Conservation (phyloP, 305 asterid genomes). For the Plantago rigida region DNA sequence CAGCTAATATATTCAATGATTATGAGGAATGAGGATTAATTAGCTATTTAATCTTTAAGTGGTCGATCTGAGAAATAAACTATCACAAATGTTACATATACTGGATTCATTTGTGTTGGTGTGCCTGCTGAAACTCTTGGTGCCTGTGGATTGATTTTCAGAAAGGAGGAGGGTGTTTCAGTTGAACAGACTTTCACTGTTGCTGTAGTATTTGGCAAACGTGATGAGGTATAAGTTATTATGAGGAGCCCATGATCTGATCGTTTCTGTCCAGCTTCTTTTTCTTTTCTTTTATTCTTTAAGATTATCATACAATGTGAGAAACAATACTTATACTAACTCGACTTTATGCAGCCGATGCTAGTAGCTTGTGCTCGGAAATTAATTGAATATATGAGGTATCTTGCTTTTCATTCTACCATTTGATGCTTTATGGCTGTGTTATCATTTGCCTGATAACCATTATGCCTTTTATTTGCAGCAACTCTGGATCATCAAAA, state of each 20-base stretch:
- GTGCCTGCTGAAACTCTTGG: conserved; percentile 2
- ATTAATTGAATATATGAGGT: conserved; percentile 78
- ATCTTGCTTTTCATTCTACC: conserved; percentile 17
- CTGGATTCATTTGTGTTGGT: not conserved
- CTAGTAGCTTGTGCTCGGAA: conserved; percentile 75
- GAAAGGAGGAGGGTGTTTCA: conserved; percentile 83
- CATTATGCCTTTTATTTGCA: conserved; percentile 27
- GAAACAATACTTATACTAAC: conserved; percentile 19
- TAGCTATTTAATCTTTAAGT: not conserved
- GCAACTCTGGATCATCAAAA: conserved; percentile 62
- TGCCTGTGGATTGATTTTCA: conserved; percentile 30
- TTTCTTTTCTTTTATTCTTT: not conserved
- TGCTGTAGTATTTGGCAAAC: conserved; percentile 67
- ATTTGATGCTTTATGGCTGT: conserved; percentile 9
- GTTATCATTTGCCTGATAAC: conserved; percentile 13
- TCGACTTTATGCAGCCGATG: conserved; percentile 62
- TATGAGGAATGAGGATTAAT: not conserved
- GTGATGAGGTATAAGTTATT: conserved; percentile 55
- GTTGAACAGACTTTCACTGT: conserved; percentile 65
- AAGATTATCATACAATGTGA: conserved; percentile 13
- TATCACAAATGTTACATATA: not conserved
- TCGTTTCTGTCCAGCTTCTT: conserved; percentile 10
- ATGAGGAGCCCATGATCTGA: too few relatives aligned
- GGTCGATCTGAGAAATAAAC: not conserved
- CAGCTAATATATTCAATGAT: not conserved